Conservation (phyloP, 352 stramenopile species). For the Aphanomyces stellatus region DNA sequence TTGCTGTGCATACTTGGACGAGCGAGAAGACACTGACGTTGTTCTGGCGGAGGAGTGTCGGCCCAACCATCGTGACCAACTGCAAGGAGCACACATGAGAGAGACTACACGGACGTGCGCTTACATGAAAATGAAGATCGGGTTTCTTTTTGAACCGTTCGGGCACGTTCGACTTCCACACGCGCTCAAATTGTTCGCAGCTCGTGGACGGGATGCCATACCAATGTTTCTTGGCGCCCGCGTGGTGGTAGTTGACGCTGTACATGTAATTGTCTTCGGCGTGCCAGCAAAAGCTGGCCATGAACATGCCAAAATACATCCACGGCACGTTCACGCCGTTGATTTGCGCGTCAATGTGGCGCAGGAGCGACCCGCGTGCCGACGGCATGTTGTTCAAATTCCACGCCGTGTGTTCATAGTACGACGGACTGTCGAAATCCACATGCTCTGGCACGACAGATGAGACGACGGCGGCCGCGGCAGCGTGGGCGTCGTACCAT, state of each 20-base stretch:
- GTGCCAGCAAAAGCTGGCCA: slow-evolving; percentile 98
- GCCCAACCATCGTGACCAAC: slow-evolving; percentile 65
- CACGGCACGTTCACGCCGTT: slow-evolving; percentile 98
- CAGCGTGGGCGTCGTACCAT: neutral
- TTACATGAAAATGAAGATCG: slow-evolving; percentile 49
- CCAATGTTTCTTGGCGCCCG: slow-evolving; percentile 95
- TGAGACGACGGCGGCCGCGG: neutral
- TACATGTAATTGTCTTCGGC: slow-evolving; percentile 99
- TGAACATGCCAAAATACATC: slow-evolving; percentile 98
- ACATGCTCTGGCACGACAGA: slow-evolving; percentile 23
- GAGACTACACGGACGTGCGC: no score
- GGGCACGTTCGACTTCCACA: slow-evolving; percentile 39
- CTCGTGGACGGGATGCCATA: slow-evolving; percentile 73
- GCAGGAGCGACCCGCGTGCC: slow-evolving; percentile 86
- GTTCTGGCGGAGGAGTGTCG: slow-evolving; percentile 33
- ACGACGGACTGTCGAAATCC: slow-evolving; percentile 46
- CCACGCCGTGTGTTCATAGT: slow-evolving; percentile 86
- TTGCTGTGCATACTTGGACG: slow-evolving; percentile 33
- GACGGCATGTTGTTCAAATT: slow-evolving; percentile 98
- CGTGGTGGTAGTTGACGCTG: slow-evolving; percentile 98
- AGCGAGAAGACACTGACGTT: slow-evolving; percentile 56
- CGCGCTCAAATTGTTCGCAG: slow-evolving; percentile 43
- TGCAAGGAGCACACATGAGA: no score
- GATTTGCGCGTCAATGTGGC: slow-evolving; percentile 90
- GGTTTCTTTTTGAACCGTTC: slow-evolving; percentile 54